Conservation (phyloP, 23 red algal species). For the Gracilariopsis chorda region DNA sequence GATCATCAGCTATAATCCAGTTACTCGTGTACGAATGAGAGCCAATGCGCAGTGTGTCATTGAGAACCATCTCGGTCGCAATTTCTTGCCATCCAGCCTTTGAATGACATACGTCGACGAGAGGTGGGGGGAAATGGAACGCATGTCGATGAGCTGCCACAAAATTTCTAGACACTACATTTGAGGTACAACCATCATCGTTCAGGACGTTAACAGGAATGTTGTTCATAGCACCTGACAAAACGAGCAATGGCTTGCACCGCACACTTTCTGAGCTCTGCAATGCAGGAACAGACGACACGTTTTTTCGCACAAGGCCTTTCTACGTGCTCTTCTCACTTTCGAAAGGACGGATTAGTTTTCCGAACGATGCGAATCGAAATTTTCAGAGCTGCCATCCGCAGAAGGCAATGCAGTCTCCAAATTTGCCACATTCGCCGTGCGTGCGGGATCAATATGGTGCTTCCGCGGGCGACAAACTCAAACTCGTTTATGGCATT, state of each 20-base stretch:
- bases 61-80: background rate
- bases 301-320: background rate
- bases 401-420: background rate
- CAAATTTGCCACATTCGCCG: background rate
- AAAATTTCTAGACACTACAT: background rate
- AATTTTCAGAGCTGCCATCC: background rate
- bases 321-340: background rate
- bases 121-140: background rate
- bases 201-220: background rate
- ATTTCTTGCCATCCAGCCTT: background rate
- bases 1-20: background rate
- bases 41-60: background rate
- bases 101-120: background rate
- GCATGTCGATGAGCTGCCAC: background rate
- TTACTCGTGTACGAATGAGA: background rate
- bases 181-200: background rate
- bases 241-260: background rate
- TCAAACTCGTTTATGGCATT: too few species aligned
- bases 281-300: too few species aligned
- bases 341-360: background rate
- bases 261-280: too few species aligned
- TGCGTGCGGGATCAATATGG: background rate
- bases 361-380: background rate
- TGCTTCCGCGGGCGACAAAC: background rate
- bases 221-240: background rate